A percentile compares a stretch with the other conserved stretches of the same genome.
Conservation (phyloP, 2,329 filamentous ascomycete genomes). For the Alternaria gaisen region DNA sequence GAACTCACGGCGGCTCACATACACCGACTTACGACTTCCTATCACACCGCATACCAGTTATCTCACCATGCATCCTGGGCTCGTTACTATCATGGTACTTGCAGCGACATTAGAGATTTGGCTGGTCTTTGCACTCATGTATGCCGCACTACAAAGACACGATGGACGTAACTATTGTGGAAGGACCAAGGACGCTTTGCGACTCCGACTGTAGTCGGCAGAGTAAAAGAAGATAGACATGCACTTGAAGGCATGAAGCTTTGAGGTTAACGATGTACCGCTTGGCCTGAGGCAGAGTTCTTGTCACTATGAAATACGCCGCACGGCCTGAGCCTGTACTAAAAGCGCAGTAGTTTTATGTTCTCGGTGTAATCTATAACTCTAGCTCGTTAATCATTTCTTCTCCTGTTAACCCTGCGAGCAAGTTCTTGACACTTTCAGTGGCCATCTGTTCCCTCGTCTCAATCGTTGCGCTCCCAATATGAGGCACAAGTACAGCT, state of each 20-base stretch:
- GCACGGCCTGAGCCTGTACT: no score
- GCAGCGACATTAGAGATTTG: constrained; percentile 11
- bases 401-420: constrained; percentile 38
- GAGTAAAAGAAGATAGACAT: neutral
- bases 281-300: neutral
- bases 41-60: neutral
- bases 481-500: constrained; percentile 65
- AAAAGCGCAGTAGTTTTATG: neutral
- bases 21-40: neutral
- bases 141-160: constrained; percentile 11
- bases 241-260: neutral
- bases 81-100: constrained; percentile 5
- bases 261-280: neutral
- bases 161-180: constrained; percentile 7
- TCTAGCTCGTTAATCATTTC: constrained; percentile 42
- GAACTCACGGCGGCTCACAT: neutral
- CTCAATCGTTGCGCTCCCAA: constrained; percentile 66
- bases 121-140: constrained; percentile 17
- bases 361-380: constrained; percentile 16
- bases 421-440: constrained; percentile 64
- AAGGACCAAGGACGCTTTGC: constrained; percentile 6
- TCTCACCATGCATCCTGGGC: constrained; percentile 1
- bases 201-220: neutral
- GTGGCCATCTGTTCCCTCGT: constrained; percentile 67
- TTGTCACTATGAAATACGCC: neutral